Evolutionary conservation across 169 alveolate species (phyloP).

Genomic region (Theileria annulata): DNA sequence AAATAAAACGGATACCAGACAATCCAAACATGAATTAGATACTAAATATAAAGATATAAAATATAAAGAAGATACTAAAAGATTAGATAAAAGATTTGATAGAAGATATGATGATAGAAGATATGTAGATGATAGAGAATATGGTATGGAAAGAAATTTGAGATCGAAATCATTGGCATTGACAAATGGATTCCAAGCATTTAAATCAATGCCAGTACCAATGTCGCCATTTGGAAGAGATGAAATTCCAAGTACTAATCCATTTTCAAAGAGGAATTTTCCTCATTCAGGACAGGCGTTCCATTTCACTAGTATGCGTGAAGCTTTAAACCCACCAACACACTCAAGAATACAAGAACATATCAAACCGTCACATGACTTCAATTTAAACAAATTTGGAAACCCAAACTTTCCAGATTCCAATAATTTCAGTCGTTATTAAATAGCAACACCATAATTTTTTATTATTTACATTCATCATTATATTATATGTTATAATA

Average conservation of each 20-base stretch:
- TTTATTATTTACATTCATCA: background rate
- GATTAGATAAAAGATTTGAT: background rate
- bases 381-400: background rate
- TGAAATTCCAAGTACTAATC: background rate
- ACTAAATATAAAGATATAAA: background rate
- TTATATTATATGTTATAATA: no score
- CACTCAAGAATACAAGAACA: background rate
- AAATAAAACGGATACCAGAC: background rate
- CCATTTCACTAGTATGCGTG: constrained; percentile 12
- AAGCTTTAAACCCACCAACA: constrained; percentile 8
- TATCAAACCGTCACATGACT: background rate
- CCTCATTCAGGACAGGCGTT: background rate
- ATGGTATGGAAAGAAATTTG: background rate
- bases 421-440: constrained; percentile 5
- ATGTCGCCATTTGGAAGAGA: background rate
- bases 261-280: background rate
- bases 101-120: background rate
- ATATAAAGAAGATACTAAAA: background rate
- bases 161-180: constrained; percentile 6
- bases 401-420: constrained; percentile 17
- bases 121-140: background rate
- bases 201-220: background rate
- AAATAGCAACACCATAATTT: background rate
- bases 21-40: background rate
- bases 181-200: constrained; percentile 21